Conservation (phyloP, 2,329 filamentous ascomycete species). For the Macroventuria anomochaeta region DNA sequence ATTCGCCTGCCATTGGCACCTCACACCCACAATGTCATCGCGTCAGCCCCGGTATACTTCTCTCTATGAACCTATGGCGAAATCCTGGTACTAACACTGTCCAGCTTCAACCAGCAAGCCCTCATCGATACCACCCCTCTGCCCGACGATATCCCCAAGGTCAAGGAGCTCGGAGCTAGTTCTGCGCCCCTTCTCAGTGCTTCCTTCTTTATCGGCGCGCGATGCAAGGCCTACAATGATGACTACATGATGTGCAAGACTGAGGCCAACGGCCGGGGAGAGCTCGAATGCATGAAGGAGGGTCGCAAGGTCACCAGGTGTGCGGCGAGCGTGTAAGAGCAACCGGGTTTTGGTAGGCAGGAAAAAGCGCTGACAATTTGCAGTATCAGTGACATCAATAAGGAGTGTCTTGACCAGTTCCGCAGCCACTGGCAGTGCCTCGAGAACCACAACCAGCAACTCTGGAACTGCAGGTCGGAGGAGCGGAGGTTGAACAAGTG, state of each 20-base stretch:
- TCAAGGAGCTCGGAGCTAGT: constrained; percentile 90
- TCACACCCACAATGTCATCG: constrained; percentile 62
- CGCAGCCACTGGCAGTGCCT: constrained; percentile 93
- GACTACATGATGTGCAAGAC: constrained; percentile 99
- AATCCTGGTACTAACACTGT: constrained; percentile 29
- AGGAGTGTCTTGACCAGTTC: constrained; percentile 90
- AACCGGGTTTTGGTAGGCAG: background rate
- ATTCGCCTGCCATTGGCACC: constrained; percentile 47
- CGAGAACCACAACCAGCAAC: constrained; percentile 96
- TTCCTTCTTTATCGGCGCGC: constrained; percentile 94
- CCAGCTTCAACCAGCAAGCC: constrained; percentile 90
- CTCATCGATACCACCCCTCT: constrained; percentile 97
- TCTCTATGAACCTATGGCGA: constrained; percentile 11
- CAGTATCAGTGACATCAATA: constrained; percentile 95
- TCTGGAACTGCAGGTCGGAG: constrained; percentile 89
- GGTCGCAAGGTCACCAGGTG: constrained; percentile 95
- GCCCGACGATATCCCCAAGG: constrained; percentile 87
- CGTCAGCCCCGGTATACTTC: constrained; percentile 63
- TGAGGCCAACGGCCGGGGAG: constrained; percentile 86
- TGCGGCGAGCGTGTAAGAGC: constrained; percentile 84
- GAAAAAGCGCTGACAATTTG: constrained; percentile 12
- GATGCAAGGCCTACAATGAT: constrained; percentile 95
- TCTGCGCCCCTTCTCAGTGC: constrained; percentile 92
- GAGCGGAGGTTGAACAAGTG: constrained; percentile 95
- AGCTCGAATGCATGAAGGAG: constrained; percentile 95